phyloP scores from a whole-genome alignment of 495 filamentous ascomycete genomes.

The Lineolata rhizophorae region DNA sequence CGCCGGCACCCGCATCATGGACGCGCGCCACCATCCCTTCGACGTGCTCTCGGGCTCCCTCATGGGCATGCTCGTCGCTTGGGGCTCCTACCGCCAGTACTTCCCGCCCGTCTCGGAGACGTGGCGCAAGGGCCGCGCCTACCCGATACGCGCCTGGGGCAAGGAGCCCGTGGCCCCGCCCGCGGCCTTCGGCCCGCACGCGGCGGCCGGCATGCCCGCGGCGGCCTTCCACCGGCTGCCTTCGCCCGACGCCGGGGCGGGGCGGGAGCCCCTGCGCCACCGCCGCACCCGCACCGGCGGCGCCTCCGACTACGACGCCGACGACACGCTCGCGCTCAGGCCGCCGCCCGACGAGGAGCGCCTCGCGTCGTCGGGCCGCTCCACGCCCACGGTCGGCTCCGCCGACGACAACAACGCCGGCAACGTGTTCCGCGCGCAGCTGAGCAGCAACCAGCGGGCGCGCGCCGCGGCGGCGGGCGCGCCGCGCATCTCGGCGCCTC shows the following conservation, averaged over 20 bases:
- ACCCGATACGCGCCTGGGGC: constrained; percentile 28
- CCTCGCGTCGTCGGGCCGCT: constrained; percentile 1
- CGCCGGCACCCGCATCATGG: constrained; percentile 39
- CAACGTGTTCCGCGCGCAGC: constrained; percentile 15
- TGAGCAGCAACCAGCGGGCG: constrained; percentile 10
- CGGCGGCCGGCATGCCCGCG: no score
- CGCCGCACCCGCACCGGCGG: not conserved
- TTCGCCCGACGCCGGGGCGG: constrained; percentile 5
- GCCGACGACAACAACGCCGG: constrained; percentile 2
- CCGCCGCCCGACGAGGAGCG: constrained; percentile 12
- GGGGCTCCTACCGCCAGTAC: constrained; percentile 16
- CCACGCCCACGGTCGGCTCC: constrained; percentile 3
- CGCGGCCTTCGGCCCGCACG: no score
- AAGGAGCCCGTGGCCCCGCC: constrained; percentile 6
- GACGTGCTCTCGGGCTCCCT: constrained; percentile 56
- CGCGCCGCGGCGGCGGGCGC: no score
- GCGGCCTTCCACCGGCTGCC: no score
- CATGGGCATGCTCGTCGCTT: constrained; percentile 16
- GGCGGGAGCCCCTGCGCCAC: constrained; percentile 6
- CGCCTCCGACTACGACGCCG: no score
- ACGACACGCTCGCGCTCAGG: no score
- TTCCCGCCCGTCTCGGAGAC: constrained; percentile 29
- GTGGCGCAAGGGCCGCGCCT: constrained; percentile 37
- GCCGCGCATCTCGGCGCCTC: no score
- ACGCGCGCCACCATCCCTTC: constrained; percentile 75